Conservation (phyloP, 2,329 filamentous ascomycete species). For the Cladophialophora carrionii region DNA sequence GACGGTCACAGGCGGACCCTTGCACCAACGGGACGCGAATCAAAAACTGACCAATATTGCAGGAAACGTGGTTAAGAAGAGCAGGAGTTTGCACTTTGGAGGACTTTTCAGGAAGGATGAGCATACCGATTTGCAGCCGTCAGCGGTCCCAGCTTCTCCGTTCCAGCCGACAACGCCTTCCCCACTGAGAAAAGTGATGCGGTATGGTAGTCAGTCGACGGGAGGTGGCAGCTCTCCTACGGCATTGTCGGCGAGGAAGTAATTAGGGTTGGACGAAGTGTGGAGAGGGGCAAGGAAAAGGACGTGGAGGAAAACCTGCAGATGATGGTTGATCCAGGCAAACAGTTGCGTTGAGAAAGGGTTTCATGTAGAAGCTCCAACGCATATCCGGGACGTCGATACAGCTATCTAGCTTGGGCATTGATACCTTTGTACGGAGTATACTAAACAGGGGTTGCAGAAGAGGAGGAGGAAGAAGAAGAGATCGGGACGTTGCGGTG, state of each 20-base stretch:
- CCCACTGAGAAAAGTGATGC: conserved; percentile 30
- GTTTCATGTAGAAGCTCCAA: not conserved
- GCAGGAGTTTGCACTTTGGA: conserved; percentile 29
- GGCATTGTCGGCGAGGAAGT: conserved; percentile 1
- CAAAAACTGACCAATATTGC: conserved; percentile 8
- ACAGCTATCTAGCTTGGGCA: not conserved
- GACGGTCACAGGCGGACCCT: conserved; percentile 4
- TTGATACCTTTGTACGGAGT: no score
- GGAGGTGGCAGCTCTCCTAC: conserved; percentile 12
- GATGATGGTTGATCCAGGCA: not conserved
- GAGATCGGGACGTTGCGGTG: not conserved
- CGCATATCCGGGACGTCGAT: not conserved
- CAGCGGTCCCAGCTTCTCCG: conserved; percentile 6
- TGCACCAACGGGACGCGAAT: conserved; percentile 20
- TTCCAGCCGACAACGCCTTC: conserved; percentile 31
- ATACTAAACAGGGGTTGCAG: not conserved
- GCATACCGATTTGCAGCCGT: conserved; percentile 8
- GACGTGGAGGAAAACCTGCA: not conserved
- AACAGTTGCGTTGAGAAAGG: not conserved
- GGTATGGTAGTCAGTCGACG: conserved; percentile 18
- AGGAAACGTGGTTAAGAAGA: conserved; percentile 28
- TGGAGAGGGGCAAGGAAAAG: not conserved
- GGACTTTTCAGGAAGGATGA: conserved; percentile 30
- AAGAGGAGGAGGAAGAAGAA: not conserved
- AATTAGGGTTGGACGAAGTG: not conserved